Percentiles rank a stretch among this genome's conserved stretches.
Evolutionary conservation across 2,329 filamentous ascomycete genomes (phyloP).

Genomic region (Fusarium anguioides): DNA sequence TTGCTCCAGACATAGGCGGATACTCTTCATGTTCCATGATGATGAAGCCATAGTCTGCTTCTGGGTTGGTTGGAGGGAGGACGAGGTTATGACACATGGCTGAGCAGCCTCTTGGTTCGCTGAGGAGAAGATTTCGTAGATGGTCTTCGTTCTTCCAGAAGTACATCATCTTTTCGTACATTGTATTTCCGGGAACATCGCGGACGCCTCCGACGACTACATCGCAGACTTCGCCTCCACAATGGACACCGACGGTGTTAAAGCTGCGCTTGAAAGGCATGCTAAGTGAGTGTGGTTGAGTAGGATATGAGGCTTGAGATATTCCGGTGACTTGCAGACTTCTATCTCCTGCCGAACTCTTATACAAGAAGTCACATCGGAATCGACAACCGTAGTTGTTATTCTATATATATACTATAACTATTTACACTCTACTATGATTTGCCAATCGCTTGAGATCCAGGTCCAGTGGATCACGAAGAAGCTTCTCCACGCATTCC

Average conservation of each 20-base stretch:
- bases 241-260: constrained; percentile 37
- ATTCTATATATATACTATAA: background rate
- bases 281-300: too few species aligned
- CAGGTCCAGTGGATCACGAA: background rate
- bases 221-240: constrained; percentile 35
- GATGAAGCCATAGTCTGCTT: constrained; percentile 38
- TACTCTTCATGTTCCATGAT: constrained; percentile 40
- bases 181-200: constrained; percentile 30
- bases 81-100: constrained; percentile 36
- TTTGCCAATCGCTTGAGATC: background rate
- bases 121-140: constrained; percentile 25
- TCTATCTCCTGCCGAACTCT: background rate
- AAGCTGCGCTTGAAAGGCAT: constrained; percentile 36
- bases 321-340: too few species aligned
- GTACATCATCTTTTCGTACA: constrained; percentile 38
- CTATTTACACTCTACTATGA: background rate
- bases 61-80: constrained; percentile 22
- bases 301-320: too few species aligned
- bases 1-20: constrained; percentile 36
- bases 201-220: constrained; percentile 33
- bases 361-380: background rate
- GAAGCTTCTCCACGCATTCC: background rate
- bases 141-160: constrained; percentile 30
- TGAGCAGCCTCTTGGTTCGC: constrained; percentile 27
- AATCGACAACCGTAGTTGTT: background rate